These are phyloP conservation scores for Quercus dentata DNA, from an alignment of 306 rosid species.

Conservation along the genomic window DNA sequence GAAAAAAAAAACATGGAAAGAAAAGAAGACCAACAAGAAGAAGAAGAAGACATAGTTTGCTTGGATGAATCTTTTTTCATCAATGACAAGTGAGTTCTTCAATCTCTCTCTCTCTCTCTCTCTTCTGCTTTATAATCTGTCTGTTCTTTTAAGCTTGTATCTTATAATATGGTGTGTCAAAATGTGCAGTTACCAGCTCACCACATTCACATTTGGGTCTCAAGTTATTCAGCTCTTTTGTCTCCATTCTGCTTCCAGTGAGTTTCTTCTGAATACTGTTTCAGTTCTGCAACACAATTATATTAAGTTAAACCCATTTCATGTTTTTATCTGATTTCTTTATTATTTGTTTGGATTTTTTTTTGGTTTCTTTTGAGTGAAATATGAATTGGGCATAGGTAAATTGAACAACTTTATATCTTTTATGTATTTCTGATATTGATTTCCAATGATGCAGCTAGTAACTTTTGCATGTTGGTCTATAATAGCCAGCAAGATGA, in stretches of 20 bases:
- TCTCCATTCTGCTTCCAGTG: conserved; percentile 87
- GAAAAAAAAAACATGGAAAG: neutral
- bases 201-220: conserved; percentile 76
- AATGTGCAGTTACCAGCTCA: conserved; percentile 71
- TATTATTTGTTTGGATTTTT: neutral
- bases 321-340: neutral
- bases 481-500: neutral
- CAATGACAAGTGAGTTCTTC: conserved; percentile 55
- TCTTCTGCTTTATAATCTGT: neutral
- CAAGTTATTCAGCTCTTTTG: conserved; percentile 67
- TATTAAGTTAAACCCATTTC: neutral
- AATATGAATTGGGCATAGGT: neutral
- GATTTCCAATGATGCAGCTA: neutral
- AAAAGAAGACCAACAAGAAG: conserved; percentile 48
- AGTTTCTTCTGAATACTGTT: conserved; percentile 19
- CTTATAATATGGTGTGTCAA: neutral
- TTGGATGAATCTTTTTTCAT: conserved; percentile 71
- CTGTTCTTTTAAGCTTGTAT: neutral
- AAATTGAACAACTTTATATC: neutral
- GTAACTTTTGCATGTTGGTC: neutral
- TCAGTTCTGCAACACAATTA: neutral
- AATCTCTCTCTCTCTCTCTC: neutral
- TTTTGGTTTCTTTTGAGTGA: neutral
- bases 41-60: conserved; percentile 62
- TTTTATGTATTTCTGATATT: neutral